Base-by-base conservation (phyloP, 768 basidiomycete genomes). In the Gloeostereum incarnatum region DNA sequence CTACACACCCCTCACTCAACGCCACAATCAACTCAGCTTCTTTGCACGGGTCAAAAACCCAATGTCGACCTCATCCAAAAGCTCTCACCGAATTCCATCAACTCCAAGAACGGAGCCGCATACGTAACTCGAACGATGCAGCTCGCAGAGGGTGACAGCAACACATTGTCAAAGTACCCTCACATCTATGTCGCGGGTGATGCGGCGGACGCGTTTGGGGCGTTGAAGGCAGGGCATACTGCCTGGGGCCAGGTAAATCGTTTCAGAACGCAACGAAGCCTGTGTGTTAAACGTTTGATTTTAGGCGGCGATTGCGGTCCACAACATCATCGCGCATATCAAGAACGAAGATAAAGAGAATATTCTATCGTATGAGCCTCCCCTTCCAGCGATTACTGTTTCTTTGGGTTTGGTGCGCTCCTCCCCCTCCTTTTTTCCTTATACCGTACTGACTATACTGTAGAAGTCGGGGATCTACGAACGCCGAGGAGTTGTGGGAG, bases 101-200 rank as follows among this genome's bases (percentile, higher is more conserved):
- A 66, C 16, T 49, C 59, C 0, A 44, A 51, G 7, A 70, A 51
- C 31, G 54, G 57, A n/a, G 58, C 71, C 38, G 60, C 65, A 9
- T 61, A 59, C 29, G 75, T 79, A 16, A 49, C 67, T 20, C 61
- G 63, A 6, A 73, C 73, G 1, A 60, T 79, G 65, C 76, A 75
- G 48, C 52, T 81, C 10, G 59, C 53, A 8, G n/a, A n/a, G n/a
- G n/a, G n/a, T n/a, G n/a, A n/a, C n/a, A n/a, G n/a, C n/a, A n/a
- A n/a, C n/a, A n/a, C n/a, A n/a, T n/a, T n/a, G n/a, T n/a, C n/a
- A n/a, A n/a, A n/a, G 0, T 73, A 75, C 47, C 63, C 68, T 0
- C 60, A 77, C 42, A 64, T 81, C 9, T 82, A 79, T 47, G 77
- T 68, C 6, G 54, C 79, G 4, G 79, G 79, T 6, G 79, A 81